Evolutionary conservation across 108 stramenopile species (phyloP), one percentile per base, ranked within the genome.

Genomic region (Epipyxis sp.): DNA sequence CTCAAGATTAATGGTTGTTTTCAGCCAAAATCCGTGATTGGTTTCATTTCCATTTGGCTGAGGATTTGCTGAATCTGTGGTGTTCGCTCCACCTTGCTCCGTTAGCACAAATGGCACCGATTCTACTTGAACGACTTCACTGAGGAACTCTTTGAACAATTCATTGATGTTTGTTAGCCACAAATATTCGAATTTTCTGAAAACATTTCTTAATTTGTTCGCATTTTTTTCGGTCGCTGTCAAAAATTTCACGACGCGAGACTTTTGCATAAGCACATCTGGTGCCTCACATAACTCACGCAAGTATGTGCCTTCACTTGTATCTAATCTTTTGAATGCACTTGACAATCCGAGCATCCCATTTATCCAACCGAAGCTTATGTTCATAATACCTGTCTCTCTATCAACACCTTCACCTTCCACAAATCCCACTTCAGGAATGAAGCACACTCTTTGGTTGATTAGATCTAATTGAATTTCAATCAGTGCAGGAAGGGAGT

Each of bases 111-210:
- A 74, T 27, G 44, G 46, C 16, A 74, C 71, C 6, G 40, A 20
- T 74, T 74, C 71, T 27, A 74, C 35, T 13, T 13, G 6, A 13
- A 74, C 78, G 0, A 68, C 69, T 69, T 0, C 79, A 74, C 44
- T 67, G 54, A 88, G 69, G 59, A 88, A 88, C 39, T 83, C 80
- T 1, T 39, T 35, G 69, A 88, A 88, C 67, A 88, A 81, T 13
- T 69, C 69, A 30, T 86, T 59, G 25, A 87, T 59, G 41, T 88
- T 86, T 29, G 88, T 86, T 29, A 44, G 84, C 88, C 88, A 88
- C 6, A 88, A 80, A 83, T 87, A 87, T 44, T 86, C 84, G 59
- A 87, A 87, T 57, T 78, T 79, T 29, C 50, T 32, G 42, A 84
- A 85, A 61, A 85, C 69, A 16, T 40, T 54, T 37, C 77, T 44